These are phyloP conservation scores for Termitomyces sp. DNA, from an alignment of 768 basidiomycete genomes.

Conservation along the genomic window DNA sequence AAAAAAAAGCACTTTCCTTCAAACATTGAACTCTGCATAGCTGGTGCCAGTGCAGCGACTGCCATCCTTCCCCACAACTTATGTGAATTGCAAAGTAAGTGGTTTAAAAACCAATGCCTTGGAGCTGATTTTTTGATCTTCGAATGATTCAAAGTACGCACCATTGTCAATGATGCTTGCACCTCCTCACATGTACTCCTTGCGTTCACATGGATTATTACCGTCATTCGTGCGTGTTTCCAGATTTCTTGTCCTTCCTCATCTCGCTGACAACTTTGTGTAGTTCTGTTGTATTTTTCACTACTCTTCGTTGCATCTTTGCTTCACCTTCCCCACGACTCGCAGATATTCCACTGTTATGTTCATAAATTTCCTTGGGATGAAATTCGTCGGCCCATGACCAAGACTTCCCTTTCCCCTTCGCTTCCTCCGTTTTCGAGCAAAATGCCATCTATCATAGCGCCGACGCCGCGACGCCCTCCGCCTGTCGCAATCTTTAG, in stretches of 20 bases:
- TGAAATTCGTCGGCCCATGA: slow-evolving; percentile 17
- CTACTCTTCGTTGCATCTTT: slow-evolving; percentile 40
- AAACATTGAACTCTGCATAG: slow-evolving; percentile 23
- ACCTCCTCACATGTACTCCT: slow-evolving; percentile 50
- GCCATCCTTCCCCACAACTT: slow-evolving; percentile 28
- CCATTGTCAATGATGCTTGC: slow-evolving; percentile 29
- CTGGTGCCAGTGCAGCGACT: slow-evolving; percentile 46
- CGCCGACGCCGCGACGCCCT: slow-evolving; percentile 37
- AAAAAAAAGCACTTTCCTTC: background rate
- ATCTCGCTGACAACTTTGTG: slow-evolving; percentile 1
- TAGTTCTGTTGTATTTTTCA: slow-evolving; percentile 60
- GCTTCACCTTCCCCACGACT: slow-evolving; percentile 37
- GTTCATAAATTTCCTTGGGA: slow-evolving; percentile 41
- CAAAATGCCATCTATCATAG: slow-evolving; percentile 35
- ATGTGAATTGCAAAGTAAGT: slow-evolving; percentile 30
- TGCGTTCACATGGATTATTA: slow-evolving; percentile 41
- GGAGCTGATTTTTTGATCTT: background rate
- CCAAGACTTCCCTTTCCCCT: slow-evolving; percentile 16
- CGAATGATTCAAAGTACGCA: slow-evolving; percentile 1
- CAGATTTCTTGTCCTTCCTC: background rate
- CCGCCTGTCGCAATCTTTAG: slow-evolving; percentile 28
- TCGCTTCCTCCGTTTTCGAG: slow-evolving; percentile 28
- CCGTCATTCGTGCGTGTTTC: slow-evolving; percentile 32
- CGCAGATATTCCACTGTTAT: slow-evolving; percentile 45
- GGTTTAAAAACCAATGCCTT: background rate